Evolutionary conservation across 345 rosid species (phyloP).

Genomic region (Alliaria petiolata): DNA sequence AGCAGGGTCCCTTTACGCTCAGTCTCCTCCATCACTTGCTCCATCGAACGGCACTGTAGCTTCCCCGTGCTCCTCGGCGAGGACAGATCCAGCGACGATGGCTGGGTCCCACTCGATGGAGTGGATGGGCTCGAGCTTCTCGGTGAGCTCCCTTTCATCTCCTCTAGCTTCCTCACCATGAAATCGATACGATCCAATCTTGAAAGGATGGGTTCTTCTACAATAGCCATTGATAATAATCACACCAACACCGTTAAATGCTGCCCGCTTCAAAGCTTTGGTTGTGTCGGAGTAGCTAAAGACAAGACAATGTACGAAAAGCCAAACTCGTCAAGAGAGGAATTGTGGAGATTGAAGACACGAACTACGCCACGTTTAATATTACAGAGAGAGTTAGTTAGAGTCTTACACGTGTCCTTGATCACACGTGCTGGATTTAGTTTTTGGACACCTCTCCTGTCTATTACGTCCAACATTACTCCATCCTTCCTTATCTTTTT

Average conservation of each 20-base stretch:
- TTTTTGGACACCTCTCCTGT: conserved; percentile 11
- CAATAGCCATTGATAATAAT: conserved; percentile 9
- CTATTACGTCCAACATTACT: neutral
- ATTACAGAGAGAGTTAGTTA: neutral
- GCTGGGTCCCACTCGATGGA: conserved; percentile 31
- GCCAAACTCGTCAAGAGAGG: conserved; percentile 10
- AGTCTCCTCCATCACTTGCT: conserved; percentile 29
- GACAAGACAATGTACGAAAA: neutral
- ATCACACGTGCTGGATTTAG: conserved; percentile 4
- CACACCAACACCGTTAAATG: neutral
- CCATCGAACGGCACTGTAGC: conserved; percentile 18
- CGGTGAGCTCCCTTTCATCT: conserved; percentile 31
- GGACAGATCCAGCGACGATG: conserved; percentile 21
- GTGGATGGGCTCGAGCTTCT: conserved; percentile 36
- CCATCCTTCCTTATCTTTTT: conserved; percentile 29
- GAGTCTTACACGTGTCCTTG: conserved; percentile 12
- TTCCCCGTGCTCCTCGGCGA: conserved; percentile 27
- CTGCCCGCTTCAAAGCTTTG: neutral
- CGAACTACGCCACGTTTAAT: conserved; percentile 12
- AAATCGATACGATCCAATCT: conserved; percentile 33
- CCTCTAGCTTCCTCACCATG: conserved; percentile 32
- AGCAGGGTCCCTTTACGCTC: conserved; percentile 26
- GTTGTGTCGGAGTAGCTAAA: neutral
- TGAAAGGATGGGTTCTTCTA: conserved; percentile 34
- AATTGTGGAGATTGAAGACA: conserved; percentile 9